A percentile compares a stretch with the other conserved stretches of the same genome.
phyloP scores from a whole-genome alignment of 371 early-diverging fungal species.

The Mortierella sp. region DNA sequence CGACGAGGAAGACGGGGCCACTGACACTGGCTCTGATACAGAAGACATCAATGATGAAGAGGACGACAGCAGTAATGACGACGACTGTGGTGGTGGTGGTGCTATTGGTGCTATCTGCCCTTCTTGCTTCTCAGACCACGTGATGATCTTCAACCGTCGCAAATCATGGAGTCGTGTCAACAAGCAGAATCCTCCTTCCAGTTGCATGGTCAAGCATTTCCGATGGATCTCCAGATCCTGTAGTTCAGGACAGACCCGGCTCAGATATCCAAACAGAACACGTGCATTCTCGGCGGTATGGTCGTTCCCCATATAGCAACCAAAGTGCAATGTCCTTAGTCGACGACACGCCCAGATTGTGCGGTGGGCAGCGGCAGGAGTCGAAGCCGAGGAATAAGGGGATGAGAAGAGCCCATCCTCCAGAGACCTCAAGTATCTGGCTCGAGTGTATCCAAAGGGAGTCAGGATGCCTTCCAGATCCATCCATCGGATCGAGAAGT shows the following conservation, averaged over 20 bases:
- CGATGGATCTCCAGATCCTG: not conserved
- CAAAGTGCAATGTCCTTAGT: conserved; percentile 11
- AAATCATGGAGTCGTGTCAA: conserved; percentile 6
- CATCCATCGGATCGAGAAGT: too few relatives aligned
- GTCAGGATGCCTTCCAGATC: too few relatives aligned
- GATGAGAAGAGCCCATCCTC: too few relatives aligned
- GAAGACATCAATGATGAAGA: too few relatives aligned
- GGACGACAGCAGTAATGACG: too few relatives aligned
- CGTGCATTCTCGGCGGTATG: not conserved
- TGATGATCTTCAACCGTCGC: not conserved
- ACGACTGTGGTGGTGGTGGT: too few relatives aligned
- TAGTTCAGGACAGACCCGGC: conserved; percentile 15
- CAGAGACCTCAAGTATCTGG: too few relatives aligned
- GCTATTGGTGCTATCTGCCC: not conserved
- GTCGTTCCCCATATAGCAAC: not conserved
- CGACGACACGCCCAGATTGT: conserved; percentile 23
- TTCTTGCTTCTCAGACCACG: not conserved
- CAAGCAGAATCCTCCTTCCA: conserved; percentile 16
- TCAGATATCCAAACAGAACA: conserved; percentile 18
- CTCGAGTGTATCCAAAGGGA: too few relatives aligned
- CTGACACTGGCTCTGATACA: too few relatives aligned
- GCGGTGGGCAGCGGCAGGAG: conserved; percentile 49
- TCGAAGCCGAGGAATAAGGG: conserved; percentile 42
- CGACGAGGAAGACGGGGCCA: too few relatives aligned
- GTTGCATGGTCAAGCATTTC: not conserved